Evolutionary conservation across 1,284 basidiomycete genomes (phyloP).

Genomic region (Marasmius fiardii): DNA sequence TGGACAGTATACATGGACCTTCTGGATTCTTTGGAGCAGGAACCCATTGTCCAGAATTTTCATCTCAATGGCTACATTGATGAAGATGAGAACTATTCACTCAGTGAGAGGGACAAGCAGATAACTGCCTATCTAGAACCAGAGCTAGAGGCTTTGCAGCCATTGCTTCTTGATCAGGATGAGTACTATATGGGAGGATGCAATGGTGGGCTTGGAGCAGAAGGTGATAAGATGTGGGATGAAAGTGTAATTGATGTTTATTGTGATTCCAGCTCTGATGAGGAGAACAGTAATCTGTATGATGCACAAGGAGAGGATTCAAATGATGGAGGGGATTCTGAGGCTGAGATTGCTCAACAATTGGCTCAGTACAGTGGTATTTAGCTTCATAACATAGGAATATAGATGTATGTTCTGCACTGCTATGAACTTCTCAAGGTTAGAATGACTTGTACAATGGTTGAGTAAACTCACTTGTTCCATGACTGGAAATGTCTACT

Average conservation of each 20-base stretch:
- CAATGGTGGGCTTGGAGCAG: background rate
- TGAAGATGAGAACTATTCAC: background rate
- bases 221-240: background rate
- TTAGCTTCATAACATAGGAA: no score
- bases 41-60: background rate
- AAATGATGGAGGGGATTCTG: no score
- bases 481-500: no score
- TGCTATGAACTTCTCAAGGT: no score
- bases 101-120: background rate
- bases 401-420: no score
- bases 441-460: no score
- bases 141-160: background rate
- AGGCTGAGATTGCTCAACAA: no score
- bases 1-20: background rate
- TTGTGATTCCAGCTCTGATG: background rate
- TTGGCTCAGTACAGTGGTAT: no score
- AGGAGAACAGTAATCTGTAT: background rate
- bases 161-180: background rate
- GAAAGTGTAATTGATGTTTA: background rate
- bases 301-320: no score
- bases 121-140: background rate
- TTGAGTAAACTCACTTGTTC: no score
- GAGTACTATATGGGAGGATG: background rate
- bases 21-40: background rate
- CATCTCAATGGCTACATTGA: background rate